phyloP scores from a whole-genome alignment of 441 rosid species.

The Bruguiera hainesii region DNA sequence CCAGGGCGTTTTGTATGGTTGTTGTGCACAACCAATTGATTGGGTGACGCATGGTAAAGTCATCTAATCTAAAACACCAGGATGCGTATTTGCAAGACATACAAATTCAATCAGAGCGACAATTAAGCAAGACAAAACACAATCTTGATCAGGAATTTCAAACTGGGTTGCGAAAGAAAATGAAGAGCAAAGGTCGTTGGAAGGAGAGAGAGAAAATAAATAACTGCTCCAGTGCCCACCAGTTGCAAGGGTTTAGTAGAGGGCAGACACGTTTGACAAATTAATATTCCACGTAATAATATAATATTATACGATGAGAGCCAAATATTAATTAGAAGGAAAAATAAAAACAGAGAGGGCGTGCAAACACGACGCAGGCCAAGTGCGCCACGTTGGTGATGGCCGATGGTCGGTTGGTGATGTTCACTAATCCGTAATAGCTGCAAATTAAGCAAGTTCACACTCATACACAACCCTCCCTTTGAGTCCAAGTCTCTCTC shows the following conservation, averaged over 20 bases:
- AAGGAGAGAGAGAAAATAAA: not conserved
- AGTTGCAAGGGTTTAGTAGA: not conserved
- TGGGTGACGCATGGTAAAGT: too few species aligned
- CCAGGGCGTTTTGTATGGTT: too few species aligned
- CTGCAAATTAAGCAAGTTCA: not conserved
- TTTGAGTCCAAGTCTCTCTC: constrained; percentile 21
- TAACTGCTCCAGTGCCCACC: not conserved
- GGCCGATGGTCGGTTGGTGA: constrained; percentile 66
- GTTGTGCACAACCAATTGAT: too few species aligned
- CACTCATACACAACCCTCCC: constrained; percentile 3
- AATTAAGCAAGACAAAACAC: not conserved
- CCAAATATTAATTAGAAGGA: not conserved
- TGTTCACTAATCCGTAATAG: not conserved
- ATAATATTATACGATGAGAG: not conserved
- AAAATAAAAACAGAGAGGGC: constrained; percentile 26
- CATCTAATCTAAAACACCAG: not conserved
- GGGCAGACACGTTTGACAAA: not conserved
- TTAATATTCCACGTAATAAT: not conserved
- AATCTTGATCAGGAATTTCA: constrained; percentile 4
- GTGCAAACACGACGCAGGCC: constrained; percentile 66
- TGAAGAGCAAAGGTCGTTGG: not conserved
- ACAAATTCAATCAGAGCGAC: constrained; percentile 10
- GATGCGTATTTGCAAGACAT: not conserved
- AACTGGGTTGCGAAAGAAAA: constrained; percentile 11
- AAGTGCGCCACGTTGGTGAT: constrained; percentile 47